These are phyloP conservation scores for Talaromyces sp. DNA, from an alignment of 2,329 filamentous ascomycete species.

Conservation along the genomic window DNA sequence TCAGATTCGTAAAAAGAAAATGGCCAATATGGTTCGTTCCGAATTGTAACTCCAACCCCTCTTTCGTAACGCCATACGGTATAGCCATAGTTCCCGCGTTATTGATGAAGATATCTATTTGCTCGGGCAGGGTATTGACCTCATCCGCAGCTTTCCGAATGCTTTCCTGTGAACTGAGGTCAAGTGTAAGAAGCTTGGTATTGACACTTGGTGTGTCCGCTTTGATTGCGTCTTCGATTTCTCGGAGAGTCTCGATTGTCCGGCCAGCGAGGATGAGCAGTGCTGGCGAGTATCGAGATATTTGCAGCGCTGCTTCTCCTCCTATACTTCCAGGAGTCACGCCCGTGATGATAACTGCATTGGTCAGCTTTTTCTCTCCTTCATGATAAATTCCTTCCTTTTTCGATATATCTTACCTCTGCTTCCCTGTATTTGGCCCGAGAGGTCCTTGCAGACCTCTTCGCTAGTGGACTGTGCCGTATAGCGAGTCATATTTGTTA, in stretches of 20 bases:
- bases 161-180: slow-evolving; percentile 1
- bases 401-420: not conserved
- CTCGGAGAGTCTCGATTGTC: not conserved
- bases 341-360: not conserved
- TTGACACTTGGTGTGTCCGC: not conserved
- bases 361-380: not conserved
- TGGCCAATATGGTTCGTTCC: slow-evolving; percentile 32
- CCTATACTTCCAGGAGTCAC: not conserved
- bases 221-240: not conserved
- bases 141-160: not conserved
- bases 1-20: slow-evolving; percentile 29
- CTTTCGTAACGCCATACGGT: slow-evolving; percentile 18
- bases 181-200: not conserved
- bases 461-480: not conserved
- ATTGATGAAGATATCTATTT: slow-evolving; percentile 28
- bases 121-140: slow-evolving; percentile 15
- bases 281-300: not conserved
- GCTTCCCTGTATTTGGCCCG: not conserved
- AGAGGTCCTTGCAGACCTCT: not conserved
- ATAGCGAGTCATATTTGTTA: not conserved
- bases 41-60: slow-evolving; percentile 29
- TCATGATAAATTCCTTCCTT: not conserved
- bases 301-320: not conserved
- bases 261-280: slow-evolving; percentile 4
- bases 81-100: slow-evolving; percentile 30